Conservation (phyloP, 192 early-diverging fungal species). For the Entomortierella beljakovae region DNA sequence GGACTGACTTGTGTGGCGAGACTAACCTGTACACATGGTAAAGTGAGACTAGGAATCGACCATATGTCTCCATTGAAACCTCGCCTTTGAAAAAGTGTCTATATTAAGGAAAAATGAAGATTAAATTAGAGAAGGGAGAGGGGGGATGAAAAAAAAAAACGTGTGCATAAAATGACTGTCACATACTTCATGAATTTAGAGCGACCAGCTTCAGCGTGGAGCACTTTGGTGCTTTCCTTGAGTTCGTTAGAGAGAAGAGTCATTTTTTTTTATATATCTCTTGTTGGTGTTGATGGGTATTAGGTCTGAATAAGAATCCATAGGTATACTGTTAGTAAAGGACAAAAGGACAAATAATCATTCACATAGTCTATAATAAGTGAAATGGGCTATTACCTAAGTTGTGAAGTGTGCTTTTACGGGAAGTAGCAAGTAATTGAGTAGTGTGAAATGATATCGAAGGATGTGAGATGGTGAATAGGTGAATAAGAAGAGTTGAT, state of each 20-base stretch:
- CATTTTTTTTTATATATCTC: slow-evolving; percentile 10
- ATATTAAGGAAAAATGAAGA: background rate
- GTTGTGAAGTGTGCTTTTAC: too few species aligned
- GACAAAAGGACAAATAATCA: too few species aligned
- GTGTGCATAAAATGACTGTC: background rate
- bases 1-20: background rate
- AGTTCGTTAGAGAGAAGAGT: slow-evolving; percentile 59
- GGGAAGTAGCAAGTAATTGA: too few species aligned
- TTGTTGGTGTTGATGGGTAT: too few species aligned
- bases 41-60: slow-evolving; percentile 59
- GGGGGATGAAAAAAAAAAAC: background rate
- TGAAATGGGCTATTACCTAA: too few species aligned
- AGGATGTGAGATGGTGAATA: too few species aligned
- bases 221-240: slow-evolving; percentile 60
- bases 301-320: too few species aligned
- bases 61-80: slow-evolving; percentile 52
- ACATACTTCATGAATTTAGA: slow-evolving; percentile 63
- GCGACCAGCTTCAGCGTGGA: slow-evolving; percentile 59
- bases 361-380: too few species aligned
- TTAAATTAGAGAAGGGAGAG: background rate
- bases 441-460: too few species aligned
- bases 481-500: too few species aligned
- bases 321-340: too few species aligned
- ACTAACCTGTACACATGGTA: slow-evolving; percentile 63
- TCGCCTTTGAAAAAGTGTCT: slow-evolving; percentile 44